Evolutionary conservation across 805 yeast species (phyloP), one percentile per base, ranked within the genome.

Genomic region (Vanderwaltozyma yarrowii): DNA sequence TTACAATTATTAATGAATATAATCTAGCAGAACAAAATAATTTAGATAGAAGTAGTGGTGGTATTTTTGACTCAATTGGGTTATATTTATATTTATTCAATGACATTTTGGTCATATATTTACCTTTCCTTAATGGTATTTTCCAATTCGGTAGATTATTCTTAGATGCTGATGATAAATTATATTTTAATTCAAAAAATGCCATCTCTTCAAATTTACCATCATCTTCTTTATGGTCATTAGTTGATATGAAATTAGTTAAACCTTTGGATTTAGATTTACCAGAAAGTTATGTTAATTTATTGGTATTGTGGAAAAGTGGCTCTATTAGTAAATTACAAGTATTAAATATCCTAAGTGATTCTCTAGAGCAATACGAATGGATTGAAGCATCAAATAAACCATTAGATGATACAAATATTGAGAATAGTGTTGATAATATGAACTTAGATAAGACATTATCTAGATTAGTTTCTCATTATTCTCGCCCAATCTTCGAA

Each of bases 241-340:
- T 59, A 23, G 48, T 53, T 16, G 64, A 58, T 38, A 46, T 56
- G 50, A 44, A 44, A 26, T 32, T 57, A 12, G 28, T 42, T 8
- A 49, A 43, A 20, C 52, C 61, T 17, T 39, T 51, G 21, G 53
- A 49, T 18, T 28, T 52, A 20, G 44, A 46, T 33, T 32, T 39
- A 12, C 25, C 42, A 4, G 25, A 44, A n/a, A 41, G 50, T 23
- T 54, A 45, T 27, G 38, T 67, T 16, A 59, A 61, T 31, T 43
- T 72, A 3, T 59, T 67, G 52, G 62, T 67, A 1, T 58, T 79
- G 25, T 77, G 84, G 83, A 80, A 78, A 50, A 74, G 82, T 45
- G 78, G 79, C 44, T 67, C 73, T 2, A 66, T 73, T 1, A 70
- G 77, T 12, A 58, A 67, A 30, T 45, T 73, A n/a, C 66, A 67